phyloP scores from a whole-genome alignment of 768 basidiomycete species.

The Tulasnella sp. region DNA sequence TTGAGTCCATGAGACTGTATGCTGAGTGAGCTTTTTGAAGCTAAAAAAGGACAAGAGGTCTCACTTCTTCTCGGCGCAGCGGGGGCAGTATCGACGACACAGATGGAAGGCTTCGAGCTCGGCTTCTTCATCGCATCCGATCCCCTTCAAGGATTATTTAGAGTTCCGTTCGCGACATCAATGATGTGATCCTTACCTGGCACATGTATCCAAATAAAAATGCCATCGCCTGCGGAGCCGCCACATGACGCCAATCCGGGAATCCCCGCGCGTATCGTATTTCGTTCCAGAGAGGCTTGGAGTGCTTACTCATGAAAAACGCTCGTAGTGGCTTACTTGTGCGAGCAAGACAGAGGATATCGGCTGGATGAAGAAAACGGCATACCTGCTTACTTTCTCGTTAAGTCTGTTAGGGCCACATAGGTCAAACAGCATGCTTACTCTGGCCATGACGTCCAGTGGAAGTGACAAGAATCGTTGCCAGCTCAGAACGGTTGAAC shows the following conservation, averaged over 20 bases:
- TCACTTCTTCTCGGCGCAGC: not conserved
- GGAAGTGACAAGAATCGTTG: not conserved
- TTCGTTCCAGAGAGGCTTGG: not conserved
- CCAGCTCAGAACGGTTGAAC: too few relatives aligned
- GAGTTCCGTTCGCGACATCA: not conserved
- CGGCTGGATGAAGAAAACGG: not conserved
- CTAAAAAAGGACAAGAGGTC: too few relatives aligned
- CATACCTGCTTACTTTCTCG: not conserved
- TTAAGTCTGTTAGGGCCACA: not conserved
- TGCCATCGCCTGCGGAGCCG: not conserved
- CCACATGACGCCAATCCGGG: not conserved
- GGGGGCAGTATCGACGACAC: not conserved
- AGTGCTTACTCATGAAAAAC: not conserved
- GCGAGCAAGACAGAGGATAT: not conserved
- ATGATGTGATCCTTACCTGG: not conserved
- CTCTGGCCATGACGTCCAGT: not conserved
- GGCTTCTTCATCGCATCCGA: not conserved
- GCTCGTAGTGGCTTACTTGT: not conserved
- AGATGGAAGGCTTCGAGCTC: not conserved
- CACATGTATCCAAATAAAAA: not conserved
- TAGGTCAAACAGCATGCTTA: not conserved
- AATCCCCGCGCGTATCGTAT: not conserved
- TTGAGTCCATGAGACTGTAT: not conserved
- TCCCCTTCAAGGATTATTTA: not conserved
- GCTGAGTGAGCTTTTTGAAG: too few relatives aligned